Base-by-base conservation (phyloP, 2,329 filamentous ascomycete species). In the Venturia carpophila region DNA sequence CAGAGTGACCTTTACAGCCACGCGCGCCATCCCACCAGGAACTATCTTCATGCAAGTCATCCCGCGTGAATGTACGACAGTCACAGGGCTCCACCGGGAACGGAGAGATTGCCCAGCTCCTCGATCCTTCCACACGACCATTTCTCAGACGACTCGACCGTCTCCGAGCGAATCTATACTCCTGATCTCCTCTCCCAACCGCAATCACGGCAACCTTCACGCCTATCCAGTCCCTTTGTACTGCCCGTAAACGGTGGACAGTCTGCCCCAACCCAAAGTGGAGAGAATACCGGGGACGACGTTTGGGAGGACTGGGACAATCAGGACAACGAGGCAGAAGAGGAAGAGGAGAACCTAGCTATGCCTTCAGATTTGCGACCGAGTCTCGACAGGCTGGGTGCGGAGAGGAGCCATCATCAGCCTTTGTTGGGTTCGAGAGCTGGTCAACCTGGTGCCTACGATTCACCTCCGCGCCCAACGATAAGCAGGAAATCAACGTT, bases 401-500 rank as follows among this genome's bases (percentile, higher is more conserved):
- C 77, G 67, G 75, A 75, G 39, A 74, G 74, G 55, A 78, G 78
- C 45, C 77, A 82, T 64, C 47, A 58, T n/a, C 76, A 81, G 68
- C 85, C 85, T 30, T 73, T 87, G 68, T 76, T 88, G 41, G 80
- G 75, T 27, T 67, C 74, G 43, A 76, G 77, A 68, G 76, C 75
- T 66, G 69, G 69, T 63, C 72, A 72, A 66, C 70, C 73, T 68
- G 72, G 70, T 66, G 73, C 70, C 69, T 78, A 76, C 70, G 76
- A 75, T 67, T 75, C 68, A 63, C 71, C 72, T n/a, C 69, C 71
- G 39, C 72, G 74, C 9, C 66, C 65, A 58, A 69, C 72, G 30
- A 76, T 83, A 67, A 78, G 71, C 55, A 81, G 85, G 65, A 80
- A 84, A 65, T 88, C 87, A 52, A 88, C 88, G 15, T 87, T 96